Base-by-base conservation (phyloP, 345 rosid species). In the Sisymbrium irio region DNA sequence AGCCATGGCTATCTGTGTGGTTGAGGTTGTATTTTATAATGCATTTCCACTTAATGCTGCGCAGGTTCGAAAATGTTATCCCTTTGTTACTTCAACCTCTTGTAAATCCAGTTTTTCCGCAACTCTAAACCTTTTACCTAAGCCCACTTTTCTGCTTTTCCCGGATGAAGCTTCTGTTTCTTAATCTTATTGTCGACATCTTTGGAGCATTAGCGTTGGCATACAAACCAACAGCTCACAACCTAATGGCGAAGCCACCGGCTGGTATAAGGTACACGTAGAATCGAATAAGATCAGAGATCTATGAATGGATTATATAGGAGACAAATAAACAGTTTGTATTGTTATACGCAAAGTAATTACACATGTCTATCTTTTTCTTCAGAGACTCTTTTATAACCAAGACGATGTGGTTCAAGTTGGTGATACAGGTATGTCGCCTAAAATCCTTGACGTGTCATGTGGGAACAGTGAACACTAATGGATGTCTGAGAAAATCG, bases 131-230 rank as follows among this genome's bases (percentile, higher is more conserved):
- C 13, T 18, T 47, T 47, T 20, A 8, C 54, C 28, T 50, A 15
- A 22, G 5, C 18, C 35, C 54, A 37, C 0, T 6, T 0, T 41
- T 28, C 61, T 40, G 61, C 30, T 59, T 65, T 71, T 77, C 44
- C 50, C 47, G 70, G 75, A 27, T 79, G 58, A 84, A 93, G 97
- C 77, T 93, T 66, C 77, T 91, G 37, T 89, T 91, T 92, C 87
- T 86, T 65, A 91, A 89, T 78, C 91, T 91, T 39, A 87, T 87
- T 79, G 85, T 86, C 87, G 97, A 89, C 77, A 93, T 94, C 17
- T 88, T 90, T 66, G 98, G 97, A 74, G 93, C 98, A 44, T 88
- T 93, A n/a, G 92, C 97, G 41, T 77, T 93, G 83, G 93, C 91
- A 51, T 90, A 96, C 7, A 92, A 84, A 78, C 96, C 97, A 17